These are phyloP conservation scores for Candida bentonensis DNA, from an alignment of 805 yeast genomes.

Conservation along the genomic window DNA sequence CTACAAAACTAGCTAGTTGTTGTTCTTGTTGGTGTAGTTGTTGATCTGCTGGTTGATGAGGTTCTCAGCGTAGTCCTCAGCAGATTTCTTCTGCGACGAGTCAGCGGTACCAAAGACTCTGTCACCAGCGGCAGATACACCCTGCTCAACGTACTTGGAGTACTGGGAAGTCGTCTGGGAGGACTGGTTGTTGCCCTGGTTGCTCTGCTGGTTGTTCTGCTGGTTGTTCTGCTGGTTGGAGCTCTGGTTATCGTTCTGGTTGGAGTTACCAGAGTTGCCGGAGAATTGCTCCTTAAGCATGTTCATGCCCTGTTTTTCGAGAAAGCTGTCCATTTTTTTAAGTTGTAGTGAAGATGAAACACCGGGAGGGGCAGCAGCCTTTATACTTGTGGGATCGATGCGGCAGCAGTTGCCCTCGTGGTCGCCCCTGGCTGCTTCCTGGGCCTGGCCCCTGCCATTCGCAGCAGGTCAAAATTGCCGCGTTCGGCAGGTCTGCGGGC, in stretches of 20 bases:
- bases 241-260: constrained; percentile 2
- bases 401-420: too few relatives aligned
- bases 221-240: constrained; percentile 3
- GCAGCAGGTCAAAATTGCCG: too few relatives aligned
- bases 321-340: not conserved
- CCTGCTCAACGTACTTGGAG: constrained; percentile 21
- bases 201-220: constrained; percentile 6
- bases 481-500: too few relatives aligned
- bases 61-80: constrained; percentile 4
- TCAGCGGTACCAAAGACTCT: constrained; percentile 13
- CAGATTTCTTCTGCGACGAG: constrained; percentile 15
- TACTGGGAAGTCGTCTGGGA: constrained; percentile 15
- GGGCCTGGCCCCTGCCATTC: too few relatives aligned
- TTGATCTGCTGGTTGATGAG: constrained; percentile 9
- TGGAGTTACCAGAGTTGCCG: constrained; percentile 3
- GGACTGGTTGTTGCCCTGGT: constrained; percentile 6
- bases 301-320: constrained; percentile 4
- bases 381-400: not conserved
- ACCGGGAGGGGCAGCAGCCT: not conserved
- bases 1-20: too few relatives aligned
- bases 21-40: too few relatives aligned
- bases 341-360: too few relatives aligned
- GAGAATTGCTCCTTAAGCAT: constrained; percentile 2
- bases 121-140: constrained; percentile 15
- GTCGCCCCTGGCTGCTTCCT: too few relatives aligned